Evolutionary conservation across 345 rosid species (phyloP).

Genomic region (Leavenworthia alabamica): DNA sequence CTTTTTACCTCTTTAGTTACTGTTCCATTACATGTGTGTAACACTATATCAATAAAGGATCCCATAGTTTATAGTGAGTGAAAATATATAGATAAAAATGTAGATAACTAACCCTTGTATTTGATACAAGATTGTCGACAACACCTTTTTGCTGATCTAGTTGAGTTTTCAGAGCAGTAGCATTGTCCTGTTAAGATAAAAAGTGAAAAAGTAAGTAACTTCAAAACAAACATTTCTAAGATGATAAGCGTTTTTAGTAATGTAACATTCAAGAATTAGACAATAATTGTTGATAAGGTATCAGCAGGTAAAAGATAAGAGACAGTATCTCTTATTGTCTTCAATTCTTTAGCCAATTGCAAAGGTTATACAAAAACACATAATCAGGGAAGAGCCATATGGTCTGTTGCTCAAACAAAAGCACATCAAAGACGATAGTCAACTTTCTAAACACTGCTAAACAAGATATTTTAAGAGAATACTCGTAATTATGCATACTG

Average conservation of each 20-base stretch:
- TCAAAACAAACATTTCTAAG: neutral
- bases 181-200: slow-evolving; percentile 47
- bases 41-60: neutral
- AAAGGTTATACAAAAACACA: neutral
- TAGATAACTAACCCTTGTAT: slow-evolving; percentile 49
- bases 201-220: neutral
- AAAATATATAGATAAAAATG: neutral
- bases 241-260: neutral
- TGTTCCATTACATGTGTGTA: too few relatives aligned
- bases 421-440: neutral
- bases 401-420: neutral
- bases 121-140: slow-evolving; percentile 71
- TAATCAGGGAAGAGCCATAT: neutral
- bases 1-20: too few relatives aligned
- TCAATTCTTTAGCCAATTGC: neutral
- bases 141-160: slow-evolving; percentile 64
- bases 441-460: neutral
- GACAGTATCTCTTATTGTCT: neutral
- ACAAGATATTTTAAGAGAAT: neutral
- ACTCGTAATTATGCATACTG: neutral
- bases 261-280: neutral
- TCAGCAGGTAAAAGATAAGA: neutral
- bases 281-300: neutral
- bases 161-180: slow-evolving; percentile 52
- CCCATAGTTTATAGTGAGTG: neutral